Base-by-base conservation (phyloP, 2,329 filamentous ascomycete species). In the Dothideomycetes sp. region DNA sequence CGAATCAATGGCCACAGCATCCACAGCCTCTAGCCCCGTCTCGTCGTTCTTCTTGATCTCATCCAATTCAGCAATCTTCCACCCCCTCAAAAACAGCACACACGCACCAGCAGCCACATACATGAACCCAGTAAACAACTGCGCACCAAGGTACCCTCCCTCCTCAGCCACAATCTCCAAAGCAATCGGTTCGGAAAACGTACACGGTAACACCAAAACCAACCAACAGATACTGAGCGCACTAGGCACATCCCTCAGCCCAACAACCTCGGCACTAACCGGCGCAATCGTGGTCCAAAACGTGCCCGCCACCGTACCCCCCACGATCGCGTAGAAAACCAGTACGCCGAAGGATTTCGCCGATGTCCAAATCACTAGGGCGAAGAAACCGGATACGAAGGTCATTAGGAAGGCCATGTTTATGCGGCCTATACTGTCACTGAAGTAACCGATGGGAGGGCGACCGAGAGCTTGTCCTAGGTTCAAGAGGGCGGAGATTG, bases 401-500 rank as follows among this genome's bases (percentile, higher is more conserved):
- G 82, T 84, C 56, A 78, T 76, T 1, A 73, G 54, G 2, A 65
- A 70, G 1, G 82, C 79, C 62, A 87, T 78, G 53, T 89, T 88
- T 49, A 89, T 72, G 9, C 82, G 70, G 0, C 84, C 84, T 6
- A 80, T 68, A 2, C 61, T 64, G 56, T 89, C 84, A 43, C 77
- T 82, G 44, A 80, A 80, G 43, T 82, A 76, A 0, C 84, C 84
- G 30, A 89, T 79, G 1, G 79, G 60, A 1, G 83, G 83, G 10
- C 84, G 68, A 1, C 84, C 84, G 9, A 87, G 46, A 2, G 71
- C 81, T 49, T 80, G 74, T 43, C 72, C 65, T 53, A 81, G 54
- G 55, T 85, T 88, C 51, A 88, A 71, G 25, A 87, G 60, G 4
- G 84, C 84, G n/a, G 76, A 80, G 32, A 85, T 69, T 12, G 86